Base-by-base conservation (phyloP, 306 rosid species). In the Betula pendula region DNA sequence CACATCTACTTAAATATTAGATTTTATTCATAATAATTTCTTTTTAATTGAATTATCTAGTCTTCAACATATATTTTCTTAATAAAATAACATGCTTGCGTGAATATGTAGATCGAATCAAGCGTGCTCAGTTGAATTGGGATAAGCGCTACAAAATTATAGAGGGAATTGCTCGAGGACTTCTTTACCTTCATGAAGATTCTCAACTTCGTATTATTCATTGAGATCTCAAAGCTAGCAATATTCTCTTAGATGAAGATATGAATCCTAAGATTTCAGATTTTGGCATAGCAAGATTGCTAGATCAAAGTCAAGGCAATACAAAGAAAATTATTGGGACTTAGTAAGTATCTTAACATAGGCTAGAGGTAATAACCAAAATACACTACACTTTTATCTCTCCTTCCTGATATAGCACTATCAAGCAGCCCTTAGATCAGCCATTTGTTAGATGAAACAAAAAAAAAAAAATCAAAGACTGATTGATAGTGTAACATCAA, bases 301-400 rank as follows among this genome's bases (percentile, higher is more conserved):
- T 8, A 55, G 31, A 55, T 55, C 62, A 55, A 55, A 55, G 1
- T 55, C 29, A 55, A 22, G 31, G 29, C 38, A 66, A 51, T 27
- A 83, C 75, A 1, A 52, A 6, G 42, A 3, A 1, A 66, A 38
- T 79, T 48, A 71, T 71, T 1, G 86, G 81, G 14, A 79, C 86
- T 0, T 65, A 62, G 81, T 83, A 79, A 79, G 86, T 20, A 55
- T 8, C 45, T 74, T 29, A 1, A 8, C 2, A 16, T 20, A 9
- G 12, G 25, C 4, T 55, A n/a, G n/a, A n/a, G n/a, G n/a, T n/a
- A n/a, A n/a, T n/a, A n/a, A n/a, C n/a, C n/a, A n/a, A n/a, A n/a
- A n/a, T n/a, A n/a, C n/a, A n/a, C n/a, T n/a, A n/a, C n/a, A n/a
- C n/a, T n/a, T n/a, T n/a, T n/a, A n/a, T n/a, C n/a, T n/a, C n/a